These are phyloP conservation scores for Grammothele lineata DNA, from an alignment of 768 basidiomycete species.

Conservation along the genomic window DNA sequence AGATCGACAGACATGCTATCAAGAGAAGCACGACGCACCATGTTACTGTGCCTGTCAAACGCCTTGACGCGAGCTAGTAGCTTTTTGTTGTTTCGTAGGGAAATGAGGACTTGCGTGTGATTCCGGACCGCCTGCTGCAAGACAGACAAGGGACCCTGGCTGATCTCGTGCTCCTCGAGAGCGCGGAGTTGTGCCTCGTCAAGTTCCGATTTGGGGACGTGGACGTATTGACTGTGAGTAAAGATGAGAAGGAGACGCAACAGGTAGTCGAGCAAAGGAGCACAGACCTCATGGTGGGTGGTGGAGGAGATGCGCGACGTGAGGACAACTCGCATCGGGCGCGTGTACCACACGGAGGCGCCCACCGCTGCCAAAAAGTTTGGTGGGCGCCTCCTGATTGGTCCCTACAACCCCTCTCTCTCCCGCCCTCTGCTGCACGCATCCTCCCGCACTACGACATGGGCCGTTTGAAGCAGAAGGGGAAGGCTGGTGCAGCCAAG, in stretches of 20 bases:
- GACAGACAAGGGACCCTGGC: conserved; percentile 94
- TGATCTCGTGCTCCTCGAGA: conserved; percentile 97
- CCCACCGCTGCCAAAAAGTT: conserved; percentile 26
- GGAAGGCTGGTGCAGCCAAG: conserved; percentile 88
- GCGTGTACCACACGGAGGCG: conserved; percentile 5
- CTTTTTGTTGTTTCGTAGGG: conserved; percentile 98
- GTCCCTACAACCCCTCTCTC: conserved; percentile 10
- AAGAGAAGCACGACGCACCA: conserved; percentile 52
- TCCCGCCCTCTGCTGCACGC: neutral
- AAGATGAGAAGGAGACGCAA: neutral
- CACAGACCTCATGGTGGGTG: conserved; percentile 23
- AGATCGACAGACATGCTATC: neutral
- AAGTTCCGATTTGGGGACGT: conserved; percentile 94
- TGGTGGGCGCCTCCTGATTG: conserved; percentile 18
- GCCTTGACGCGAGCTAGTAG: conserved; percentile 94
- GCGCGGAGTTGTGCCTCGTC: conserved; percentile 95
- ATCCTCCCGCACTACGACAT: conserved; percentile 39
- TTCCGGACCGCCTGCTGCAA: conserved; percentile 97
- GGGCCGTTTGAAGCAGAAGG: conserved; percentile 80
- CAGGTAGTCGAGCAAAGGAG: neutral
- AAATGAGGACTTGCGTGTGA: conserved; percentile 96
- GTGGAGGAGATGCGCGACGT: conserved; percentile 3
- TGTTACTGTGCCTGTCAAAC: conserved; percentile 97
- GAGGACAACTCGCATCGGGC: conserved; percentile 2
- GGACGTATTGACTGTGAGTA: conserved; percentile 84